Evolutionary conservation across 139 green algal species (phyloP).

Genomic region (Volvox africanus): DNA sequence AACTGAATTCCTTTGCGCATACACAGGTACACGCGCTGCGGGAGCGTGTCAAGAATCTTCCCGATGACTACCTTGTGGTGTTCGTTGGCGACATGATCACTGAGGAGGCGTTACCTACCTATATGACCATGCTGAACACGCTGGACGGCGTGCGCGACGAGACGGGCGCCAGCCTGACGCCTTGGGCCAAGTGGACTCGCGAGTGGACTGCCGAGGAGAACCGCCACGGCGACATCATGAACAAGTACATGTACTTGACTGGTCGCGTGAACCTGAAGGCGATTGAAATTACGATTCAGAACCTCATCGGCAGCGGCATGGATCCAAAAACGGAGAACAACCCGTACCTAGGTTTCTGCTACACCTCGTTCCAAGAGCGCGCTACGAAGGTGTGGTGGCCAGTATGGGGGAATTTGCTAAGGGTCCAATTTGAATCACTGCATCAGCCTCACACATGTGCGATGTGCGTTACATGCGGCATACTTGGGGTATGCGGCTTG

Average conservation of each 20-base stretch:
- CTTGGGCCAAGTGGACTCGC: slow-evolving; percentile 92
- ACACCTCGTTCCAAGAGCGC: slow-evolving; percentile 98
- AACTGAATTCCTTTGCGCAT: too few species aligned
- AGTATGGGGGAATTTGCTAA: too few species aligned
- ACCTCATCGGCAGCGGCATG: slow-evolving; percentile 97
- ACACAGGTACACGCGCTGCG: slow-evolving; percentile 87
- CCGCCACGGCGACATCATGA: slow-evolving; percentile 98
- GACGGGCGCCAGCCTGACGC: slow-evolving; percentile 84
- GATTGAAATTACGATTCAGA: slow-evolving; percentile 95
- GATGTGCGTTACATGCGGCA: too few species aligned
- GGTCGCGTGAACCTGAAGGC: slow-evolving; percentile 77
- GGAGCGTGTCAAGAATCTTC: slow-evolving; percentile 82
- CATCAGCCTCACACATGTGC: too few species aligned
- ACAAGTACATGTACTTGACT: slow-evolving; percentile 95
- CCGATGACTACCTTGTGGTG: slow-evolving; percentile 96
- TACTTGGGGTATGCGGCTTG: too few species aligned
- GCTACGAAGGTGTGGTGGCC: slow-evolving; percentile 87
- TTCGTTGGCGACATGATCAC: slow-evolving; percentile 96
- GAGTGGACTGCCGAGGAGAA: slow-evolving; percentile 98
- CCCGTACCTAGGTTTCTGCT: slow-evolving; percentile 98
- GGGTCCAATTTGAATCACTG: too few species aligned
- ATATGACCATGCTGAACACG: slow-evolving; percentile 99
- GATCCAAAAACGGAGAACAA: slow-evolving; percentile 99
- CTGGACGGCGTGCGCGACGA: slow-evolving; percentile 96
- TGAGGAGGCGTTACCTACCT: slow-evolving; percentile 99